Conservation (phyloP, 2,329 filamentous ascomycete genomes). For the Drechslerella dactyloides region DNA sequence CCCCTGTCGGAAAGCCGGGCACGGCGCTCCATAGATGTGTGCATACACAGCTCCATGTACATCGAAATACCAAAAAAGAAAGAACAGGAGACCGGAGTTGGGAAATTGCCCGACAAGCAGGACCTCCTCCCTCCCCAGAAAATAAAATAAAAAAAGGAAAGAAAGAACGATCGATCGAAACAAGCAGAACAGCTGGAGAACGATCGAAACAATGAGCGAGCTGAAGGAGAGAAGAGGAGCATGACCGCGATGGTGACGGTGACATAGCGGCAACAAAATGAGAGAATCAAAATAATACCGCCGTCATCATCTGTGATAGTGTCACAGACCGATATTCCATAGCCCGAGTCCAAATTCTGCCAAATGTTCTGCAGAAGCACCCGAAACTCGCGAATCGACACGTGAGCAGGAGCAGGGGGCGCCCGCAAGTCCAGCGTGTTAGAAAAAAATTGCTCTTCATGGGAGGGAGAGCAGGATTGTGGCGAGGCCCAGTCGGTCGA, state of each 20-base stretch:
- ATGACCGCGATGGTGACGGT: no score
- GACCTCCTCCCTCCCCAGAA: conserved; percentile 9
- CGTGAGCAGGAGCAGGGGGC: no score
- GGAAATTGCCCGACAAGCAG: conserved; percentile 19
- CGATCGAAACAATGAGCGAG: not conserved
- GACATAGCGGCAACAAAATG: no score
- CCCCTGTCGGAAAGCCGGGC: conserved; percentile 9
- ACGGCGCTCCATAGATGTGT: not conserved
- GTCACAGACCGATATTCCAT: no score
- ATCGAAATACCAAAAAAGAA: conserved; percentile 8
- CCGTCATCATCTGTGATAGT: no score
- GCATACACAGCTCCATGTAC: conserved; percentile 1
- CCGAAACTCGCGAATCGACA: not conserved
- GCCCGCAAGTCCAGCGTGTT: conserved; percentile 3
- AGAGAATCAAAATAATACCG: no score
- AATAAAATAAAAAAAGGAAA: conserved; percentile 2
- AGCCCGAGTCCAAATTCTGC: no score
- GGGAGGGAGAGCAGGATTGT: no score
- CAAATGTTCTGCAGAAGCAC: not conserved
- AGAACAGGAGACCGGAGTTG: conserved; percentile 18
- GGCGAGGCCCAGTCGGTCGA: no score
- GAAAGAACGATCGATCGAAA: not conserved
- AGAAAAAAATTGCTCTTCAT: no score
- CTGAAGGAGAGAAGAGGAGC: not conserved
- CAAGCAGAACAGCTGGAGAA: not conserved